Evolutionary conservation across 2,329 filamentous ascomycete genomes (phyloP), one percentile per base, ranked within the genome.

Genomic region (Paecilomyces sp.): DNA sequence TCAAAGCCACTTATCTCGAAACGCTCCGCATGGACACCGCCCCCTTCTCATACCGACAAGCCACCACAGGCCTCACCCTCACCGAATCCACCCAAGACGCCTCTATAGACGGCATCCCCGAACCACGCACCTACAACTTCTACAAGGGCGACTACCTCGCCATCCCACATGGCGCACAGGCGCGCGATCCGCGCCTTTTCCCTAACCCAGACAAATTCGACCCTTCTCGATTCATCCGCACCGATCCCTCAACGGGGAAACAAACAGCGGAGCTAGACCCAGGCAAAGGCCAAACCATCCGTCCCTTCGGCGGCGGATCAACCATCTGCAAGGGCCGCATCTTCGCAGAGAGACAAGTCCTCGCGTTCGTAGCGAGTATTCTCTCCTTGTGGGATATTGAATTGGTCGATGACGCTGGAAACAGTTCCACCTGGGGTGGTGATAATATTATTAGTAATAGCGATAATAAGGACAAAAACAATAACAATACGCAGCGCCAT

Each of bases 351-450:
- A 74, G 78, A 55, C 77, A 82, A 65, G 76, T 79, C 18, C 64
- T 86, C 52, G 70, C 79, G 25, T 79, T 83, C 53, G 76, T 78
- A 1, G 82, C 83, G 15, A 77, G 79, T 1, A 77, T 86, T 24
- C 66, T 86, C 22, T 73, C 77, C 5, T 76, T 83, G 65, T 87
- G 83, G 83, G 80, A 86, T 52, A 79, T 86, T 60, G 73, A 81
- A 58, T 76, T 81, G 0, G 75, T 72, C 0, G 70, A 69, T 55
- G 76, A 76, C 15, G 22, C 1, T 22, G 22, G 22, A 22, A 22
- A 22, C 22, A 72, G 6, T 28, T 6, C 25, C 25, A 6, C 25
- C 25, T 28, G 25, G 25, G 25, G 25, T 28, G 25, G 3, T 28
- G 25, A 28, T 28, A 28, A 28, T 28, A 3, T 28, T 28, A 28